Conservation (phyloP, 106 monocot genomes). For the Vanilla planifolia region DNA sequence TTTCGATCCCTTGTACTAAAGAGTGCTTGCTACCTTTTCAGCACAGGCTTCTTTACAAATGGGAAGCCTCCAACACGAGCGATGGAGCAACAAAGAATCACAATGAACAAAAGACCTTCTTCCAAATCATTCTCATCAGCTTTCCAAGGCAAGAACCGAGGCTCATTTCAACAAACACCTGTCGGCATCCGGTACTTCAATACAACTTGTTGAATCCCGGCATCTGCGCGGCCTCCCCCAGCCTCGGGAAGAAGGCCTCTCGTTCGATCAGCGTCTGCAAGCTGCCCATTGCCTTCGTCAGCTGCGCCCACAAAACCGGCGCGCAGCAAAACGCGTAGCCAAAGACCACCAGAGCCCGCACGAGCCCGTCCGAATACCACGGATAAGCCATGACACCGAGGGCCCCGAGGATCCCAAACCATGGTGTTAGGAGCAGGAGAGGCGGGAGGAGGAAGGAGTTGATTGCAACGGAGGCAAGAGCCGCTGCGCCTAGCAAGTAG, state of each 20-base stretch:
- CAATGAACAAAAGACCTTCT: background rate
- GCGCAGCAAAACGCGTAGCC: conserved; percentile 53
- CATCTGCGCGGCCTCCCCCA: conserved; percentile 57
- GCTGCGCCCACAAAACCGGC: conserved; percentile 51
- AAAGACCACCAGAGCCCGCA: conserved; percentile 50
- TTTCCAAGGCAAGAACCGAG: background rate
- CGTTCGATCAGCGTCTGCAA: conserved; percentile 51
- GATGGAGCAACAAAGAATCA: no score
- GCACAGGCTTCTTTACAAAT: no score
- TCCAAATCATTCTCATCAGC: background rate
- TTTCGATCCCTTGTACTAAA: no score
- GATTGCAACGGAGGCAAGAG: conserved; percentile 49
- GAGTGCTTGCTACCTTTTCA: no score
- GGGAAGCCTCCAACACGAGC: no score
- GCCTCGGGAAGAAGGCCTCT: conserved; percentile 59
- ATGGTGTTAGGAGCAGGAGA: conserved; percentile 46
- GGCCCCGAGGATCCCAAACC: conserved; percentile 47
- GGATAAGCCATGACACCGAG: conserved; percentile 70
- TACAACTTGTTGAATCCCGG: conserved; percentile 64
- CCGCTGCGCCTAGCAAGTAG: conserved; percentile 50
- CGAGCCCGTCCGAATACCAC: conserved; percentile 73
- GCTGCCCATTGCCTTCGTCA: conserved; percentile 39
- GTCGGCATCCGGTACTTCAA: conserved; percentile 2
- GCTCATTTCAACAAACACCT: background rate
- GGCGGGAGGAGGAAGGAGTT: conserved; percentile 55